Evolutionary conservation across 345 rosid genomes (phyloP), one percentile per base, ranked within the genome.

Genomic region (Abelmoschus esculentus): DNA sequence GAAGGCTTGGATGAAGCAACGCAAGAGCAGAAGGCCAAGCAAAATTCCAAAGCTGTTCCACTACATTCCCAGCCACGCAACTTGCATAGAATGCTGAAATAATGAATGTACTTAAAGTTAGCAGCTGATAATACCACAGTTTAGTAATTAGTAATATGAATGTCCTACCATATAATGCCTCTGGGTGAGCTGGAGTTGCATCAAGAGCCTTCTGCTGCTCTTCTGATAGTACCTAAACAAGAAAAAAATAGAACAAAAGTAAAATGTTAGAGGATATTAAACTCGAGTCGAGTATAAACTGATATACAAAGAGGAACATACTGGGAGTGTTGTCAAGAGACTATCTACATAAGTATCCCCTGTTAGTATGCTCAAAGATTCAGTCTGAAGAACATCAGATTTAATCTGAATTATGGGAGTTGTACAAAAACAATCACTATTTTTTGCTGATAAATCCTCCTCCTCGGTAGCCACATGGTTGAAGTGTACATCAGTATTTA

Each of bases 1-100:
- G 83, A 78, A 93, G 95, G 82, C 98, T 93, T 17, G 97, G 90
- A 82, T 91, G 90, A 58, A 91, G 87, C 90, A 93, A 66, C 6
- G 97, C 97, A 67, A 93, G 89, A 46, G 98, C 91, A 53, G 96
- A 89, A 3, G 98, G 98, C 97, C 96, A 93, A 67, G 96, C 92
- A 73, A 93, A 93, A 75, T 80, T 89, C 98, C 97, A 91, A 1
- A 93, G 87, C 73, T 88, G 95, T 66, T 93, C 98, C 75, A 93
- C 98, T 66, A 91, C 71, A 79, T 91, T 91, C 50, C 91, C 97
- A 29, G 91, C 89, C 49, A 93, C 60, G 76, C 84, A 86, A 71
- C 84, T 84, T 15, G 97, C 90, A 74, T 93, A 91, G 22, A 93
- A 78, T 56, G 88, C 91, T 89, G 86, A 70, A 76, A 72, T 66